phyloP scores from a whole-genome alignment of 1,139 yeast genomes.

The Yamadazyma sp. region DNA sequence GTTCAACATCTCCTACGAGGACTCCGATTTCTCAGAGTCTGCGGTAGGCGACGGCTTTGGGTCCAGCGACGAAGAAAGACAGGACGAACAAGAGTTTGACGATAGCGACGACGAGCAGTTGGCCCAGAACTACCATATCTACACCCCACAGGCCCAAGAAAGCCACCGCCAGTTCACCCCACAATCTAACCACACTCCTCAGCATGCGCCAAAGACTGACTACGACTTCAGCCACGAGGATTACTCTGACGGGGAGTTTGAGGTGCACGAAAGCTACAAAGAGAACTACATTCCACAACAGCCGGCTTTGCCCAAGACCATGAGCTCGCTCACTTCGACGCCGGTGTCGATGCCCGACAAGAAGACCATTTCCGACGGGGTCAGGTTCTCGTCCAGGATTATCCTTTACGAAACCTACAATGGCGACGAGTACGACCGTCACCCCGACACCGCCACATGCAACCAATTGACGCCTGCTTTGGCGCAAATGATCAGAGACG shows the following conservation, averaged over 20 bases:
- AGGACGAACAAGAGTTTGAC: slow-evolving; percentile 21
- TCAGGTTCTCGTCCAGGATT: slow-evolving; percentile 82
- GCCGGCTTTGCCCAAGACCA: slow-evolving; percentile 1
- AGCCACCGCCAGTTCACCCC: not conserved
- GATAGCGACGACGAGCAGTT: slow-evolving; percentile 3
- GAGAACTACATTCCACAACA: slow-evolving; percentile 6
- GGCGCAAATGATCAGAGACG: slow-evolving; percentile 87
- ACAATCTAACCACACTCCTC: not conserved
- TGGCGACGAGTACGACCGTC: slow-evolving; percentile 85
- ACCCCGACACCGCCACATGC: slow-evolving; percentile 92
- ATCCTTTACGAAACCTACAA: slow-evolving; percentile 85
- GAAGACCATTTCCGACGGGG: slow-evolving; percentile 27
- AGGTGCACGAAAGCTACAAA: slow-evolving; percentile 11
- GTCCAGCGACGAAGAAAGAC: slow-evolving; percentile 28
- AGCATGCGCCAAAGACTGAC: not conserved
- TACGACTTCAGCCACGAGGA: not conserved
- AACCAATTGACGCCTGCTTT: slow-evolving; percentile 84
- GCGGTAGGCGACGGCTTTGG: slow-evolving; percentile 35
- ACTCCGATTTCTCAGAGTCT: slow-evolving; percentile 20
- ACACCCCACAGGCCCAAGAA: not conserved
- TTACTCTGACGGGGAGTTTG: slow-evolving; percentile 10
- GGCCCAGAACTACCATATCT: not conserved
- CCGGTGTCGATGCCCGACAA: slow-evolving; percentile 6
- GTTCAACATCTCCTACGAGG: slow-evolving; percentile 41
- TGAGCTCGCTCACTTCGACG: slow-evolving; percentile 1